These are phyloP conservation scores for Fomitopsis betulina DNA, from an alignment of 1,284 basidiomycete species.

Conservation along the genomic window DNA sequence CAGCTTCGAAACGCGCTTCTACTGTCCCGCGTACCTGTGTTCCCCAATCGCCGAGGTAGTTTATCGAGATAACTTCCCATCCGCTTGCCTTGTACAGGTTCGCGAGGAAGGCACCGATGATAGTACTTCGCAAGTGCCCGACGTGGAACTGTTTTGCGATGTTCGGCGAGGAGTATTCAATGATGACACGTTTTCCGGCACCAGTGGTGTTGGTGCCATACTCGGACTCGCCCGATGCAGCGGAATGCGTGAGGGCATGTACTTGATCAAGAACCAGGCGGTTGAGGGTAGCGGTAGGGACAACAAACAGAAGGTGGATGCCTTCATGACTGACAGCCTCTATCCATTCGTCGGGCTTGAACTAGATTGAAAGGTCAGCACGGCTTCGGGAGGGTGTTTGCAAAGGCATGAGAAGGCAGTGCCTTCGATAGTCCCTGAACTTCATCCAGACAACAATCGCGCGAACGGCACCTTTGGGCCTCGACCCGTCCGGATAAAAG, in stretches of 20 bases:
- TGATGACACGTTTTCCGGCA: conserved; percentile 73
- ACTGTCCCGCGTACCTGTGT: conserved; percentile 60
- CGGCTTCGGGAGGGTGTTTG: background rate
- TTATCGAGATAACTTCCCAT: conserved; percentile 89
- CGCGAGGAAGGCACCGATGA: conserved; percentile 92
- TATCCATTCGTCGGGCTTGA: conserved; percentile 65
- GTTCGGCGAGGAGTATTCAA: conserved; percentile 96
- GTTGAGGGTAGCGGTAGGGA: conserved; percentile 70
- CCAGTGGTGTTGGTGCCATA: conserved; percentile 79
- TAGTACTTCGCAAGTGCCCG: conserved; percentile 94
- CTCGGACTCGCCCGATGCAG: conserved; percentile 47
- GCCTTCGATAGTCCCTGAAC: too few species aligned
- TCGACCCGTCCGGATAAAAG: too few species aligned
- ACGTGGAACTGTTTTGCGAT: conserved; percentile 99
- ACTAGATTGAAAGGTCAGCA: conserved; percentile 36
- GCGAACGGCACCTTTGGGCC: too few species aligned
- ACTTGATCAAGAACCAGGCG: conserved; percentile 81
- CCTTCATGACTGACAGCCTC: conserved; percentile 67
- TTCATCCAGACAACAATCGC: background rate
- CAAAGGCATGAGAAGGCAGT: too few species aligned
- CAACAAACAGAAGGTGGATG: conserved; percentile 79
- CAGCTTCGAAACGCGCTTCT: background rate
- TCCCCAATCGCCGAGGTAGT: conserved; percentile 96
- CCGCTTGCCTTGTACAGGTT: conserved; percentile 93
- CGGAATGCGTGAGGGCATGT: conserved; percentile 64